Evolutionary conservation across 1,284 basidiomycete genomes (phyloP).

Genomic region (Clitocybe nebularis): DNA sequence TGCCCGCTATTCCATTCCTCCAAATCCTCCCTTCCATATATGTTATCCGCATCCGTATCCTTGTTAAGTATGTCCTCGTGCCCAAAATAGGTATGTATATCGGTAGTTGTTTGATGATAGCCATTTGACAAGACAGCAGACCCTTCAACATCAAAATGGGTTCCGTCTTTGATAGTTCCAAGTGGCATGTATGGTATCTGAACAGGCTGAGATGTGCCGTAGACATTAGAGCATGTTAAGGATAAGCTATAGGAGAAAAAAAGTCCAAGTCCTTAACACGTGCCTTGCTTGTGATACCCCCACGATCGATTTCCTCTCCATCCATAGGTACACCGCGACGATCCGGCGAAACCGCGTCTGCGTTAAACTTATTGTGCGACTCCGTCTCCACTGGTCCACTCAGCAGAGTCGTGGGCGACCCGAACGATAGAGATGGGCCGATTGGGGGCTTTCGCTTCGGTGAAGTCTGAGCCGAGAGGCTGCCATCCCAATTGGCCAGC

Average conservation of each 20-base stretch:
- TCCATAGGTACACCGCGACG: background rate
- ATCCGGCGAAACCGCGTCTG: no score
- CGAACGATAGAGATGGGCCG: background rate
- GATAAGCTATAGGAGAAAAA: background rate
- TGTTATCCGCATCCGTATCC: background rate
- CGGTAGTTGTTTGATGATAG: background rate
- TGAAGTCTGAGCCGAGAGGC: slow-evolving; percentile 6
- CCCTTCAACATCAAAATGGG: background rate
- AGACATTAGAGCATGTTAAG: background rate
- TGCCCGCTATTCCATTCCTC: no score
- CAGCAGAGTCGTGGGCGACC: background rate
- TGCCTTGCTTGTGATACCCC: slow-evolving; percentile 2
- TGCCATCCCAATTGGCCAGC: slow-evolving; percentile 16
- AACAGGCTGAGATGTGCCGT: background rate
- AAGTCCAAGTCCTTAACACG: slow-evolving; percentile 7
- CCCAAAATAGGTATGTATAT: background rate
- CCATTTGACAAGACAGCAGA: background rate
- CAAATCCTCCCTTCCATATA: no score
- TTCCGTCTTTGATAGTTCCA: background rate
- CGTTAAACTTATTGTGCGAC: background rate
- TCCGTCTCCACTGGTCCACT: background rate
- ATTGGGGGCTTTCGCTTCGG: background rate
- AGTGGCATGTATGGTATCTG: background rate
- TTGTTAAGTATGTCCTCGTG: background rate
- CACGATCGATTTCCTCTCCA: background rate